Evolutionary conservation across 805 yeast genomes (phyloP), one percentile per base, ranked within the genome.

Genomic region (Starmerella tilneyi): DNA sequence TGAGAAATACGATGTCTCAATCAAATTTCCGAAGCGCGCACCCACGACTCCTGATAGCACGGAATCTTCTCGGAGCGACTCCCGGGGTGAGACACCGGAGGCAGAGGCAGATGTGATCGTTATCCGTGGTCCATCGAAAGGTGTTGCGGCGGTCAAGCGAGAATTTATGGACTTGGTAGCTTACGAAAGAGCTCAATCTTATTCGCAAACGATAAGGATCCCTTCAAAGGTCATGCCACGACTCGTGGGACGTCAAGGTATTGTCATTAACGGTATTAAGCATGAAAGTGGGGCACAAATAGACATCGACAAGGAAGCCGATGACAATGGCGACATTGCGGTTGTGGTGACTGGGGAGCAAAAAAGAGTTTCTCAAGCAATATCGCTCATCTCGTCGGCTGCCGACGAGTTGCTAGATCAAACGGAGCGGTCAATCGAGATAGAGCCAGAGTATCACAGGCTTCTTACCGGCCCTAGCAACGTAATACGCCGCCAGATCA

Each of bases 201-300:
- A 76, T 65, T 72, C 74, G 47, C 70, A 76, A 52, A 65, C 68
- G n/a, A 61, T 89, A 32, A 60, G 66, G 38, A 79, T 92, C 42
- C 94, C 96, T 30, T 61, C 71, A 34, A 75, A 72, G 49, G 79
- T 85, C n/a, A 73, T 89, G 48, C 73, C 96, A 17, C 73, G 85
- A 59, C 78, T 92, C 47, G 86, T 92, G 61, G 98, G 98, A 57
- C 85, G 82, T 59, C 71, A 72, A 49, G 96, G 97, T 60, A 89
- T 84, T 50, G 74, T 73, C 42, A 81, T 92, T 58, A 82, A 79
- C 51, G 84, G 81, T 58, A 79, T 94, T 47, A 75, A 84, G 50
- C 86, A 80, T 42, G 75, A 72, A 32, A 66, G 78, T 30, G 83
- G 80, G 37, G 60, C 68, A n/a, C 48, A 57, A 21, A 63, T 67